phyloP scores from a whole-genome alignment of 805 yeast species.

The Candida odintsovae region DNA sequence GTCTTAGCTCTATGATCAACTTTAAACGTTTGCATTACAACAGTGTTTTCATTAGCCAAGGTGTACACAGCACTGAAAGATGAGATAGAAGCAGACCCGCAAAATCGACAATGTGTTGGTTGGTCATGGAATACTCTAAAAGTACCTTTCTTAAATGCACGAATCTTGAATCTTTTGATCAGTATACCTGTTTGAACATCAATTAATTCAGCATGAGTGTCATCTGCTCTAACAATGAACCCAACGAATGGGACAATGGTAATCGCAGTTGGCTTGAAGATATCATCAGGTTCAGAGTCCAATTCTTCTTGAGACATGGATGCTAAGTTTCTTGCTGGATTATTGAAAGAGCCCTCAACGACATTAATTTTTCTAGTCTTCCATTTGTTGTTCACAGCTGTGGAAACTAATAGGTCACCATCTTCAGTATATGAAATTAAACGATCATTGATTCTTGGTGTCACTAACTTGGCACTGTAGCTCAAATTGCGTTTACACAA shows the following conservation, averaged over 20 bases:
- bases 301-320: neutral
- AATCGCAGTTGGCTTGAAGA: conserved; percentile 30
- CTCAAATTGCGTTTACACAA: conserved; percentile 32
- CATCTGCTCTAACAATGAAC: conserved; percentile 58
- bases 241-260: conserved; percentile 67
- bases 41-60: conserved; percentile 45
- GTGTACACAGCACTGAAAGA: conserved; percentile 71
- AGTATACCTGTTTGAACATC: conserved; percentile 78
- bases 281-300: conserved; percentile 1
- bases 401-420: conserved; percentile 53
- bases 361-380: conserved; percentile 45
- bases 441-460: conserved; percentile 74
- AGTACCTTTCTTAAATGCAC: conserved; percentile 47
- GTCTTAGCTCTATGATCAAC: conserved; percentile 72
- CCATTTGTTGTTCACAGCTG: conserved; percentile 60
- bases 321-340: conserved; percentile 8
- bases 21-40: conserved; percentile 68
- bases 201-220: conserved; percentile 54
- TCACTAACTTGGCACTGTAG: conserved; percentile 49
- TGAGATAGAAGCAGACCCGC: conserved; percentile 81
- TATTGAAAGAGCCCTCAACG: conserved; percentile 32
- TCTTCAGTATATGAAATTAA: conserved; percentile 48
- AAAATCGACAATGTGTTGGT: conserved; percentile 84
- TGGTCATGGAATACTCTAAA: conserved; percentile 74
- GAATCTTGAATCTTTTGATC: conserved; percentile 55